Evolutionary conservation across 106 monocot species (phyloP).

Genomic region (Apostasia ramifera): DNA sequence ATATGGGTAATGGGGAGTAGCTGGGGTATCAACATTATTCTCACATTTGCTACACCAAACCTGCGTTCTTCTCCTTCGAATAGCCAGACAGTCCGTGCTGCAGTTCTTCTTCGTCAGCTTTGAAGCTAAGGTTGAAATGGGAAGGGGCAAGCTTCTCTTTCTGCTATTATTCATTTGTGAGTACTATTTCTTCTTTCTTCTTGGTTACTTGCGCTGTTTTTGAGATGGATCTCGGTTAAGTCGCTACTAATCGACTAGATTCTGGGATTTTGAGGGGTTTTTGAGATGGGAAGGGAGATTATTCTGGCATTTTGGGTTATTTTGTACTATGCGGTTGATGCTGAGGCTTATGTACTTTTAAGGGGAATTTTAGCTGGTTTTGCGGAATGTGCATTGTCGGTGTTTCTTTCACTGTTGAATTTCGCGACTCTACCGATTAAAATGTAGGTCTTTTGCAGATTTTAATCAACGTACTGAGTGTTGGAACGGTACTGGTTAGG

Average conservation of each 20-base stretch:
- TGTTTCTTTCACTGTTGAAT: neutral
- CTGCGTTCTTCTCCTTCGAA: neutral
- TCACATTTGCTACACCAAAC: constrained; percentile 2
- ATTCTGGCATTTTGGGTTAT: neutral
- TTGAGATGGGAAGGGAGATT: neutral
- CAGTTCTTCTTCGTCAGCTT: neutral
- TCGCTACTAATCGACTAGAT: neutral
- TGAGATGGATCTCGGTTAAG: neutral
- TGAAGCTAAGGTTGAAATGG: constrained; percentile 4
- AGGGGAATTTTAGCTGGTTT: neutral
- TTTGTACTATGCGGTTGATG: neutral
- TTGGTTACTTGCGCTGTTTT: neutral
- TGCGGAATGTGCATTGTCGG: neutral
- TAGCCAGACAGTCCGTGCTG: neutral
- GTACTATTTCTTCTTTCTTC: neutral
- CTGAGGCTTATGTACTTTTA: neutral
- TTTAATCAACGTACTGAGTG: neutral
- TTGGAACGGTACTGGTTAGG: constrained; percentile 3
- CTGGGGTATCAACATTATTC: neutral
- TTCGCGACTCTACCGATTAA: neutral
- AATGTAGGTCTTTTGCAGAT: too few relatives aligned
- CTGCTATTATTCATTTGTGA: constrained; percentile 1
- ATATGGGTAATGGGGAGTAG: neutral
- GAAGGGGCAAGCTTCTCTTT: neutral
- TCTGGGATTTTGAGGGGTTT: neutral